These are phyloP conservation scores for Saccharomyces eubayanus DNA, from an alignment of 805 yeast species.

Conservation along the genomic window DNA sequence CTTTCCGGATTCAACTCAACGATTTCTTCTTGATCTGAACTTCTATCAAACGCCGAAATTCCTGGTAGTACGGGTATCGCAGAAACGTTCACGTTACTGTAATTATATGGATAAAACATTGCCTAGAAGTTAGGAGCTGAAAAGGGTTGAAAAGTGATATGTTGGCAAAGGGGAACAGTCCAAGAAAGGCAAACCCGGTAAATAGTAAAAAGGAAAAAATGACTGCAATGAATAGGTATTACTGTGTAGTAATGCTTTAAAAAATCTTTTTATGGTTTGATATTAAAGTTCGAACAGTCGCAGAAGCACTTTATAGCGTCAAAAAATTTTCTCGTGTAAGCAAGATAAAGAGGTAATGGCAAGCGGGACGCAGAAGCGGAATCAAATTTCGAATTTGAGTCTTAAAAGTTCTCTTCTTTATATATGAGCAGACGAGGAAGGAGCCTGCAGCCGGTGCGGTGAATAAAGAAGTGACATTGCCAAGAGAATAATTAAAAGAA, in stretches of 20 bases:
- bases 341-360: neutral
- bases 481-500: neutral
- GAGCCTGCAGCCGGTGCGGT: neutral
- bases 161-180: neutral
- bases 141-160: neutral
- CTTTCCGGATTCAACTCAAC: conserved; percentile 2
- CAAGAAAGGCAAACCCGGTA: neutral
- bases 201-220: neutral
- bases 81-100: neutral
- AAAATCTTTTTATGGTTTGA: neutral
- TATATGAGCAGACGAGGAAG: neutral
- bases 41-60: neutral
- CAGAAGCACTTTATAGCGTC: neutral
- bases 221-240: neutral
- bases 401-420: neutral
- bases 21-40: neutral
- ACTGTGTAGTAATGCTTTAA: neutral
- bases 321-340: neutral
- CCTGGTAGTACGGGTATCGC: neutral
- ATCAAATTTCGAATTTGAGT: neutral
- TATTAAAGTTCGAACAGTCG: neutral
- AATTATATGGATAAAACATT: neutral
- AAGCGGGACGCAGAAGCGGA: too few species aligned
- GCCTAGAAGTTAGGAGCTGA: neutral
- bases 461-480: neutral